These are phyloP conservation scores for Skeletonema menzelii DNA, from an alignment of 108 stramenopile genomes.

Conservation along the genomic window DNA sequence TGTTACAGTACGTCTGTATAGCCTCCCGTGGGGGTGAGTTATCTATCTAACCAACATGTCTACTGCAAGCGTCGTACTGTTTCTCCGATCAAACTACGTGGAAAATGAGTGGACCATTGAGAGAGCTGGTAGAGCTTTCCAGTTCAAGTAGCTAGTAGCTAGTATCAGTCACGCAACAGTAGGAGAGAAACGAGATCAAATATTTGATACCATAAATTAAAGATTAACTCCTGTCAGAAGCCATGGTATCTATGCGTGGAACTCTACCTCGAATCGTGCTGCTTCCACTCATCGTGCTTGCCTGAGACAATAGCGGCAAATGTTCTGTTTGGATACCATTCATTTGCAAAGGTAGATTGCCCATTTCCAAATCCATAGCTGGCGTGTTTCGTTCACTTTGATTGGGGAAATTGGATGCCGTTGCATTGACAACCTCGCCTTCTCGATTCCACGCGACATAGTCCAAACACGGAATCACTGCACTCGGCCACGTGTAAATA, in stretches of 20 bases:
- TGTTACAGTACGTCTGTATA: too few relatives aligned
- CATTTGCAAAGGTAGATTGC: not conserved
- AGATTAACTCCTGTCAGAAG: not conserved
- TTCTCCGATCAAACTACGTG: too few relatives aligned
- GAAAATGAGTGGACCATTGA: too few relatives aligned
- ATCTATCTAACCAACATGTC: too few relatives aligned
- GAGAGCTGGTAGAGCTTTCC: too few relatives aligned
- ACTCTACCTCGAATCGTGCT: conserved; percentile 41
- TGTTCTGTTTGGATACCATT: conserved; percentile 13
- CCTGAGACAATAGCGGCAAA: conserved; percentile 12
- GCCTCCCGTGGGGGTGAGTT: too few relatives aligned
- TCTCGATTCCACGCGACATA: conserved; percentile 50
- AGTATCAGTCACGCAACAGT: too few relatives aligned
- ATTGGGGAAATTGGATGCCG: not conserved
- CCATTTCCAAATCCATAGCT: conserved; percentile 33
- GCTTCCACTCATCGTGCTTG: conserved; percentile 26
- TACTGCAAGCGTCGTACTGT: too few relatives aligned
- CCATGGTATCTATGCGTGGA: conserved; percentile 5
- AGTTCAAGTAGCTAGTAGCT: too few relatives aligned
- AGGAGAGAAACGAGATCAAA: conserved; percentile 4
- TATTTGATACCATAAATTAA: conserved; percentile 9
- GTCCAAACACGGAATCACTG: conserved; percentile 46
- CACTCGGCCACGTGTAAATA: conserved; percentile 22
- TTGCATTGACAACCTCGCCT: conserved; percentile 24
- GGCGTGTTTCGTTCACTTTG: not conserved